Base-by-base conservation (phyloP, 2,329 filamentous ascomycete genomes). In the Colletotrichum sp. region DNA sequence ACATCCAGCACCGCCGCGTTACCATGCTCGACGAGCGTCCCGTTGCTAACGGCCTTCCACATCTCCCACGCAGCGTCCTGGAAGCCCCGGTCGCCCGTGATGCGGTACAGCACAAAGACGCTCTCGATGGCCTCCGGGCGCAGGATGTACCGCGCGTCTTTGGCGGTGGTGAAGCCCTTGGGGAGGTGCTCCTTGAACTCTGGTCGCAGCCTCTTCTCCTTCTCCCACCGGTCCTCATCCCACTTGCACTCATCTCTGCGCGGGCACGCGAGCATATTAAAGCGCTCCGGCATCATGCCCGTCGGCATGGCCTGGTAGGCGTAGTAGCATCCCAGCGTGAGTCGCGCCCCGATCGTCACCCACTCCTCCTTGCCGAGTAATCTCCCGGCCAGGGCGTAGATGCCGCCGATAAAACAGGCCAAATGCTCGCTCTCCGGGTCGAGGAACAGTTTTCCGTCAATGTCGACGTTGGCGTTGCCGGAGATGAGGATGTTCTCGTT, bases 151-250 rank as follows among this genome's bases (percentile, higher is more conserved):
- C 88, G 85, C 0, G 88, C 81, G 71, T 91, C 89, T 0, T 84
- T 88, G 21, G 85, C 85, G 77, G 92, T 90, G 65, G 89, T 92
- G 82, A 95, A 96, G 0, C 95, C 94, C 12, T 90, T 88, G 15
- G 84, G 81, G 13, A 83, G 72, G 5, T 75, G 77, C 39, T 82
- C 75, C n/a, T 78, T 77, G 5, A 80, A 77, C 9, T 82, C 80
- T 21, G 79, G 80, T 32, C 77, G 81, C n/a, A 81, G 72, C 6
- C 78, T 76, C 74, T 84, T 82, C 71, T 82, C 78, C 6, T 30
- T 30, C 6, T 75, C 66, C 76, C 76, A 77, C 26, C 44, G 66
- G 5, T 80, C 71, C 7, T 80, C 75, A 36, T 88, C 88, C n/a
- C 87, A 88, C 15, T 88, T 81, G 78, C 91, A 89, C 0, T 87